Evolutionary conservation across 495 filamentous ascomycete species (phyloP).

Genomic region (Xylaria acuta): DNA sequence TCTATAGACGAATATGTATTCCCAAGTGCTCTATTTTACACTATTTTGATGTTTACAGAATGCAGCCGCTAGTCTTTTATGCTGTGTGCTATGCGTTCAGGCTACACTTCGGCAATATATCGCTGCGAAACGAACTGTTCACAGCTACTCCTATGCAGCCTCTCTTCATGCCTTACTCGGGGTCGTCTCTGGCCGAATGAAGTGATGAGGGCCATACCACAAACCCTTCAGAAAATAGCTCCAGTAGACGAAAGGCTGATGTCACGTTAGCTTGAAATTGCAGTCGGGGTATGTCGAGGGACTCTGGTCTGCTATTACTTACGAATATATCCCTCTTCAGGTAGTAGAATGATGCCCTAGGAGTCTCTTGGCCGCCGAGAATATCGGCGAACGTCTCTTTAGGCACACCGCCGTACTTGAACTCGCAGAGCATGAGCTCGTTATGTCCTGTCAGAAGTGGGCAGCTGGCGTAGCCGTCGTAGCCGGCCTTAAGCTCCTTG

Average conservation of each 20-base stretch:
- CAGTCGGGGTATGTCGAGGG: not conserved
- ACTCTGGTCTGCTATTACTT: constrained; percentile 22
- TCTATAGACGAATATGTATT: not conserved
- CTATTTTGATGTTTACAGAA: not conserved
- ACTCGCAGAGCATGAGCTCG: constrained; percentile 73
- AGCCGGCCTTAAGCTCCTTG: constrained; percentile 56
- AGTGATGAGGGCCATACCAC: constrained; percentile 39
- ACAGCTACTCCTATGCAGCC: not conserved
- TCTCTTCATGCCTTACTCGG: not conserved
- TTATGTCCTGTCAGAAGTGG: constrained; percentile 69
- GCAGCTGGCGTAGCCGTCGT: constrained; percentile 75
- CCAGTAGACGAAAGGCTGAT: constrained; percentile 39
- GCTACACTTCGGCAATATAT: not conserved
- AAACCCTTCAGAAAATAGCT: constrained; percentile 35
- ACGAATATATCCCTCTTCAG: constrained; percentile 75
- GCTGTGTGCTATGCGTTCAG: not conserved
- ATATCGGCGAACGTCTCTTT: constrained; percentile 69
- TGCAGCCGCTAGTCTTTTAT: not conserved
- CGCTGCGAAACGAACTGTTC: not conserved
- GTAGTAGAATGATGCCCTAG: constrained; percentile 64
- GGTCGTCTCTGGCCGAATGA: constrained; percentile 34
- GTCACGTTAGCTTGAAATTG: not conserved
- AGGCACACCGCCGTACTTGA: constrained; percentile 73
- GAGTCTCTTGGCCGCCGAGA: constrained; percentile 64
- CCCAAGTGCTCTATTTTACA: not conserved